Base-by-base conservation (phyloP, 148 eudicot species). In the Rhododendron kiyosumense region DNA sequence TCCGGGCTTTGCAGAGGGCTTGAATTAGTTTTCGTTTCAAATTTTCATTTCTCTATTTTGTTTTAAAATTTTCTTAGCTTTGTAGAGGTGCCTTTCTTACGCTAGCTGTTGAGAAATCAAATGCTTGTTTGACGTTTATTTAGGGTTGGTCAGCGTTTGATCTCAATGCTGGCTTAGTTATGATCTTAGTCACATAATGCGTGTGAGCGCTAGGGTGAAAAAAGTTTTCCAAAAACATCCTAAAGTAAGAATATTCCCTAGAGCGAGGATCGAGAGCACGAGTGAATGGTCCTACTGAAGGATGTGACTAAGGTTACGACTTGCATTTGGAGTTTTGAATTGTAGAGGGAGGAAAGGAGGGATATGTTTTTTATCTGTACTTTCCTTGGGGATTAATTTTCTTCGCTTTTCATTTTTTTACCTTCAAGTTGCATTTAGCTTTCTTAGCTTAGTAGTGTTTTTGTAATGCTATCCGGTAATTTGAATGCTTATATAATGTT, bases 241-340 rank as follows among this genome's bases (percentile, higher is more conserved):
- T 65, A 3, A n/a, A n/a, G 30, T 6, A n/a, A 2, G 28, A 65
- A 65, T 24, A 3, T 65, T n/a, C 32, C 5, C 0, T 5, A 54
- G 61, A 18, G 61, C 1, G 24, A 17, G 61, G 22, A 54, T 54
- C 4, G 69, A 63, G 71, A 65, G 71, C 71, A 65, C 30, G 13
- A n/a, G 13, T 1, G 34, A 67, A 67, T 11, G 15, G 15, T 67
- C 74, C 14, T 67, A 10, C 34, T 59, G 74, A 65, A 65, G 74
- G 32, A 26, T 26, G 74, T 67, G 74, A 3, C 74, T 67, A 10
- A 3, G 30, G 32, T 26, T 63, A 2, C 28, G 7, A 26, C 11
- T 71, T 71, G 76, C 18, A 36, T 74, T 84, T 84, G 59, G 61
- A 69, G 85, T 84, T 84, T 69, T 32, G 22, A 59, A n/a, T 41